phyloP scores from a whole-genome alignment of 2,329 filamentous ascomycete species.

The Bipolaris bicolor region DNA sequence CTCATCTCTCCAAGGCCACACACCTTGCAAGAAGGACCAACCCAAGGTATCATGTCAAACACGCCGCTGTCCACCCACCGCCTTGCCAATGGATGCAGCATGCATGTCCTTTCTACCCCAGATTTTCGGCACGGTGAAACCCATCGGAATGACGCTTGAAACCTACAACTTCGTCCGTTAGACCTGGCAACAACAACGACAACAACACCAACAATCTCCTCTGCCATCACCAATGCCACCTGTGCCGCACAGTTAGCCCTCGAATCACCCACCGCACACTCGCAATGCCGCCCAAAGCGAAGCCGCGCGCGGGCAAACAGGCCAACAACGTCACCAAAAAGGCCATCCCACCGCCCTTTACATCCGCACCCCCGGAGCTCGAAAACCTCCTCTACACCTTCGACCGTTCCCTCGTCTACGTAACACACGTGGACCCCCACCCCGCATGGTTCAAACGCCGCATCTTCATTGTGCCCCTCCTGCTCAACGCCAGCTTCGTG shows the following conservation, averaged over 20 bases:
- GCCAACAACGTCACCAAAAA: slow-evolving; percentile 8
- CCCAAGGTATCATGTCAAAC: not conserved
- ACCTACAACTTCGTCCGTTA: slow-evolving; percentile 1
- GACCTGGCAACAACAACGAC: not conserved
- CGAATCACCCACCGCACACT: not conserved
- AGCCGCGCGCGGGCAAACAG: slow-evolving; percentile 25
- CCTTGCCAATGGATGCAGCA: not conserved
- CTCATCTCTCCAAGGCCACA: not conserved
- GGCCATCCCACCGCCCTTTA: slow-evolving; percentile 62
- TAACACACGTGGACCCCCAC: slow-evolving; percentile 80
- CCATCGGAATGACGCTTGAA: slow-evolving; percentile 10
- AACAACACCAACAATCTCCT: not conserved
- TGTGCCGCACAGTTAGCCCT: not conserved
- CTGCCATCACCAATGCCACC: slow-evolving; percentile 7
- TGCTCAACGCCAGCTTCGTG: slow-evolving; percentile 74
- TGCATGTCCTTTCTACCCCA: slow-evolving; percentile 5
- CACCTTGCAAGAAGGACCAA: not conserved
- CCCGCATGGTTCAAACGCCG: slow-evolving; percentile 75
- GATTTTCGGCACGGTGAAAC: slow-evolving; percentile 17
- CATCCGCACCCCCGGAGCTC: slow-evolving; percentile 67
- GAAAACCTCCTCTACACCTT: slow-evolving; percentile 70
- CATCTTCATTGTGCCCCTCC: slow-evolving; percentile 79
- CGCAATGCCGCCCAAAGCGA: slow-evolving; percentile 30
- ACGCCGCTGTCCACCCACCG: not conserved
- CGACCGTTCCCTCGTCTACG: slow-evolving; percentile 74